phyloP scores from a whole-genome alignment of 2,329 filamentous ascomycete species.

The Simplicillium sp. region DNA sequence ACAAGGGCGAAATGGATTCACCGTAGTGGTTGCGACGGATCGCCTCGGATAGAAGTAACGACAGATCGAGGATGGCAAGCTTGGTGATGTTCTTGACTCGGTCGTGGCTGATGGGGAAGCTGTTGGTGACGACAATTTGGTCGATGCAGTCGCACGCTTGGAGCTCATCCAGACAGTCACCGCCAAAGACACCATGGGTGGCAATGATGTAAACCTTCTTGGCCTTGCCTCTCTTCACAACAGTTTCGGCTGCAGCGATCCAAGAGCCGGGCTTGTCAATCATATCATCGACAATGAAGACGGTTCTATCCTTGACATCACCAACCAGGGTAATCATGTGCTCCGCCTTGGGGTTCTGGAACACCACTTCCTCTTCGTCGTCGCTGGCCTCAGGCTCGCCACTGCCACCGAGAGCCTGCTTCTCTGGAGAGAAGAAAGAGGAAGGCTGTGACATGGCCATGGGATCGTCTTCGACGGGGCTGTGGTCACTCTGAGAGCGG shows the following conservation, averaged over 20 bases:
- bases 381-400: constrained; percentile 74
- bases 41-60: constrained; percentile 78
- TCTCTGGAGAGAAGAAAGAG: constrained; percentile 63
- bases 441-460: constrained; percentile 77
- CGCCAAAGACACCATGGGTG: constrained; percentile 89
- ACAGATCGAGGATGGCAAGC: constrained; percentile 81
- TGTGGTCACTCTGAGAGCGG: constrained; percentile 59
- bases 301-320: constrained; percentile 77
- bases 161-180: constrained; percentile 80
- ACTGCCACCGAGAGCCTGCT: constrained; percentile 67
- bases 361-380: constrained; percentile 89
- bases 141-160: constrained; percentile 90
- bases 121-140: constrained; percentile 91
- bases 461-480: constrained; percentile 61
- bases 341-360: constrained; percentile 71
- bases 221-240: constrained; percentile 83
- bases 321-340: constrained; percentile 97
- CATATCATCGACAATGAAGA: constrained; percentile 97
- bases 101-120: constrained; percentile 79
- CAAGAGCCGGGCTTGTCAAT: constrained; percentile 95
- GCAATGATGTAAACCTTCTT: constrained; percentile 97
- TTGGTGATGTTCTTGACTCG: constrained; percentile 66
- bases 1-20: constrained; percentile 65
- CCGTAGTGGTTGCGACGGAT: constrained; percentile 96
- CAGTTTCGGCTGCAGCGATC: constrained; percentile 95